These are phyloP conservation scores for Xylariales sp. DNA, from an alignment of 2,329 filamentous ascomycete genomes.

Conservation along the genomic window DNA sequence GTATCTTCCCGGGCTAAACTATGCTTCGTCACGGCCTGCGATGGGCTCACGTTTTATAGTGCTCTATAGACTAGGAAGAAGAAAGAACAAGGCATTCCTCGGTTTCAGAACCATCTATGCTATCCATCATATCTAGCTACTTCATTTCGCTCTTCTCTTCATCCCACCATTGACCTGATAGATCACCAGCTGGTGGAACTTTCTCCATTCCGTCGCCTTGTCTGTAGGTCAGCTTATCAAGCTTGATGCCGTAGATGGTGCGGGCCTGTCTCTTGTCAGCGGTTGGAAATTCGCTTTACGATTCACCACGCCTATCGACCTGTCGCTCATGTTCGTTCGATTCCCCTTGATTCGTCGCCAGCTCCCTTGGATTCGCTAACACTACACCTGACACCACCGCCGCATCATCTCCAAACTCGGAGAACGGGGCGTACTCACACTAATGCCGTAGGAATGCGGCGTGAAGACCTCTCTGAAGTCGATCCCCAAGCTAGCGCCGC, in stretches of 20 bases:
- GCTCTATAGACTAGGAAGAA: neutral
- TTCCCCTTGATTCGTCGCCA: no score
- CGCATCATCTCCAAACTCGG: no score
- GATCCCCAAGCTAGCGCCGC: conserved; percentile 42
- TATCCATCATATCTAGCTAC: conserved; percentile 7
- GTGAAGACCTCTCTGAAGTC: conserved; percentile 32
- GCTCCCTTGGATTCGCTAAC: no score
- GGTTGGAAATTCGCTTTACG: neutral
- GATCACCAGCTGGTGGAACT: conserved; percentile 29
- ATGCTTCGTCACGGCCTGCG: neutral
- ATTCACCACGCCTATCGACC: no score
- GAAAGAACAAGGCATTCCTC: neutral
- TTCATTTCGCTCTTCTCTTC: conserved; percentile 25
- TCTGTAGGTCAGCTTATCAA: conserved; percentile 31
- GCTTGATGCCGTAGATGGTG: conserved; percentile 35
- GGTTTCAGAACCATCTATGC: no score
- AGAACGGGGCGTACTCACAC: no score
- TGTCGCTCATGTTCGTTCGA: no score
- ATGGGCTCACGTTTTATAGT: no score
- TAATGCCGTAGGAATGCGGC: conserved; percentile 36
- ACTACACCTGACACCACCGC: no score
- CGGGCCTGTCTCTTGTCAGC: conserved; percentile 27
- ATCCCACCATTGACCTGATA: conserved; percentile 32
- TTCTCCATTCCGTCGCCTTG: conserved; percentile 32
- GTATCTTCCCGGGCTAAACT: no score